Base-by-base conservation (phyloP, 108 stramenopile species). In the Fistulifera pelliculosa region DNA sequence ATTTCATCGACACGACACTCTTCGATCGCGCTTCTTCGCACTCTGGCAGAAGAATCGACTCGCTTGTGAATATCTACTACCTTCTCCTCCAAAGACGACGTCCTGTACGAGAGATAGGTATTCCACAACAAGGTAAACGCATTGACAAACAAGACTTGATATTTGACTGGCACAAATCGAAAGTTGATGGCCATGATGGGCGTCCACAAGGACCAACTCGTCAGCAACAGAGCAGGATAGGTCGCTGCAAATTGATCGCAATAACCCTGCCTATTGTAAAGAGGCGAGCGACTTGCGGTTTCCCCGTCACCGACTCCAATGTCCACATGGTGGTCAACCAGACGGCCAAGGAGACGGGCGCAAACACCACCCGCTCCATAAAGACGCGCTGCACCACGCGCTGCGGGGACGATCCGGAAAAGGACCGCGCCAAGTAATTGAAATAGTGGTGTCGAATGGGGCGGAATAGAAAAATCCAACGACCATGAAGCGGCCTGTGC, bases 41-140 rank as follows among this genome's bases (percentile, higher is more conserved):
- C n/a, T n/a, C n/a, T n/a, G n/a, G n/a, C n/a, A n/a, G n/a, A n/a
- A n/a, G n/a, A n/a, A n/a, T n/a, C n/a, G n/a, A n/a, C n/a, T n/a
- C n/a, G n/a, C n/a, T n/a, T n/a, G n/a, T n/a, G n/a, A n/a, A n/a
- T n/a, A n/a, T n/a, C n/a, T n/a, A n/a, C n/a, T n/a, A n/a, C n/a
- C n/a, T n/a, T n/a, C n/a, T n/a, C n/a, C n/a, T n/a, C n/a, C n/a
- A n/a, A n/a, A n/a, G n/a, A n/a, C n/a, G n/a, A n/a, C 44, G 44
- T 21, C 44, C 6, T 5, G 43, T 25, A 93, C 51, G 76, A 75
- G 41, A 95, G 54, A 63, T 86, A 92, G 6, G 76, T 78, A 75
- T 83, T 91, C 94, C 94, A 94, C 27, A 87, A 51, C 50, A 94
- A 80, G 13, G 81, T 85, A 35, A 92, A 76, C 17, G 65, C 41